Conservation (phyloP, 768 basidiomycete species). For the Mycena vitilis region DNA sequence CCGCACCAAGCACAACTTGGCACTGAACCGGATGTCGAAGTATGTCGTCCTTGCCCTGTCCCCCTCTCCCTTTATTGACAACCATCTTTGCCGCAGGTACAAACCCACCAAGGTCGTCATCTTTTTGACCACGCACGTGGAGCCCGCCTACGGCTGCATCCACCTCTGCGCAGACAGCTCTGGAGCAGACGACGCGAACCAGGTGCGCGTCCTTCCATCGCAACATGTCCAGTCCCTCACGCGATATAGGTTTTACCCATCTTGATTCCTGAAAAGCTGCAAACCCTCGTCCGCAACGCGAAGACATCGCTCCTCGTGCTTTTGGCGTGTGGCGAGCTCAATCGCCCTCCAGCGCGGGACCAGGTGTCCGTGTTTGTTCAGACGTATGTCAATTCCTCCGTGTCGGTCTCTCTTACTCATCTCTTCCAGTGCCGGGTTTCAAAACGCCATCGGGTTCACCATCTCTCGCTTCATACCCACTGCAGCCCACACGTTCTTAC, state of each 20-base stretch:
- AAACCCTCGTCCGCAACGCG: background rate
- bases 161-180: too few species aligned
- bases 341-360: background rate
- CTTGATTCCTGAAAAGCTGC: background rate
- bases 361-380: background rate
- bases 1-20: background rate
- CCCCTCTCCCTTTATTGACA: background rate
- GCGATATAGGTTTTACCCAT: too few species aligned
- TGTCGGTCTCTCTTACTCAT: background rate
- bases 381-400: background rate
- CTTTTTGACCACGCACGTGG: background rate
- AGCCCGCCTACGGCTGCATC: background rate
- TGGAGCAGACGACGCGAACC: too few species aligned
- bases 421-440: background rate
- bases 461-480: background rate
- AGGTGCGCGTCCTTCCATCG: too few species aligned
- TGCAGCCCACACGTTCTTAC: background rate
- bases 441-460: conserved; percentile 2
- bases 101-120: background rate
- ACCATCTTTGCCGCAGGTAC: background rate
- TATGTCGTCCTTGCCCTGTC: background rate
- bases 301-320: background rate
- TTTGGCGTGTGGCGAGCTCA: background rate
- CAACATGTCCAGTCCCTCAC: too few species aligned
- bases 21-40: background rate